Base-by-base conservation (phyloP, 2,329 filamentous ascomycete genomes). In the Colletotrichum sp. region DNA sequence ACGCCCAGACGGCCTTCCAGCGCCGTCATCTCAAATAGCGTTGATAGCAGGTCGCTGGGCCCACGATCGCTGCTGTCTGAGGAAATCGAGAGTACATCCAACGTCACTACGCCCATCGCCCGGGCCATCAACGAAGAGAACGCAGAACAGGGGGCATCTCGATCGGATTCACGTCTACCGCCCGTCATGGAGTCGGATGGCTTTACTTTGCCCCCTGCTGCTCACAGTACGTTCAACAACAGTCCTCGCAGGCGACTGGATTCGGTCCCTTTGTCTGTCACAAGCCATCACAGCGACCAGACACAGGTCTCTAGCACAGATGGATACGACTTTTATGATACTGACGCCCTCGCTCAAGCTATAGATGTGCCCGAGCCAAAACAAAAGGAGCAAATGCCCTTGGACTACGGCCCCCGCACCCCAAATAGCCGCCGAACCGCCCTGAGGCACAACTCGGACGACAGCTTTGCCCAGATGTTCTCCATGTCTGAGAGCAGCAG, bases 281-380 rank as follows among this genome's bases (percentile, higher is more conserved):
- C 83, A 24, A 91, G 89, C 79, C 87, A 89, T 36, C 87, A 87
- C 55, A 91, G 88, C 79, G 87, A 86, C 59, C 78, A 80, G 52
- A 87, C 88, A 8, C 87, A 89, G 26, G 78, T 84, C n/a, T 90
- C 89, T 15, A 89, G 86, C 79, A 90, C 89, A 2, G 91, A 93
- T 78, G 92, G 92, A 1, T 93, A 93, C 79, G 92, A 93, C 81
- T 93, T 93, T 79, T 93, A 93, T 80, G 92, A 91, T 79, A 84
- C 91, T 32, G 91, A 91, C n/a, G 88, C 86, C 32, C 82, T 89
- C 71, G 84, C 84, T 65, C 85, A 85, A 60, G 89, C 89, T 8
- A 89, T 92, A 63, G 89, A 92, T 76, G 88, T 92, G 66, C 89
- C 88, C 10, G 79, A 81, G 10, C 81, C 87, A 8, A 85, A 82